Evolutionary conservation across 202 grass and related monocot species (phyloP), one percentile per base, ranked within the genome.

Genomic region (Setaria italica): DNA sequence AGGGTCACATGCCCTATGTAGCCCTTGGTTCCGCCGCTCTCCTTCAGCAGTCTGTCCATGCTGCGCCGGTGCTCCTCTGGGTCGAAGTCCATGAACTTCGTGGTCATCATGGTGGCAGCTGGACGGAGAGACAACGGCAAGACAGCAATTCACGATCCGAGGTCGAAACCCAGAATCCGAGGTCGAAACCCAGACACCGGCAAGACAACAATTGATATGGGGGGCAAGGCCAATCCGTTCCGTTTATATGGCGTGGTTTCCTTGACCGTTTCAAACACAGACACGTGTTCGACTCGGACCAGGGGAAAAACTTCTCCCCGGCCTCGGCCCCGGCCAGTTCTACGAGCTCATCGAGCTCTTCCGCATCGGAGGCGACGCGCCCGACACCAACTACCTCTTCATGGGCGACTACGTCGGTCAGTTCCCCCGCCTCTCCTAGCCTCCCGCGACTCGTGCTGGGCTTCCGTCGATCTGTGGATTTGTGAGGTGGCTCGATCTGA

Each of bases 391-490:
- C 88, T 94, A 94, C 67, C 87, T 92, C 60, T 94, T 90, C 81
- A 95, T 95, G 93, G 93, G 93, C 5, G 93, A 95, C 82, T 95
- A 95, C 45, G 93, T 95, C 62, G 93, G 93, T 95, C 56, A 70
- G 90, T 88, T 81, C 29, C 14, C 37, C 4, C 1, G 14, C 9
- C 8, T 21, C 32, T 73, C 47, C 49, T 33, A 41, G 0, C 30
- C 32, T 34, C 33, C 7, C 1, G 3, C 20, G 20, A 14, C 58
- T 4, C 34, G 12, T 72, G 74, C 10, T 48, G 37, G 43, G 39
- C 29, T 39, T 20, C 6, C 2, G 41, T 81, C 17, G 84, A 85
- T 86, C 70, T 71, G 10, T 47, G 29, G 57, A 32, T 54, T 46
- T 30, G n/a, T 37, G 16, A 19, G 56, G 30, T 35, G 70, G 4